Evolutionary conservation across 2,329 filamentous ascomycete species (phyloP).

Genomic region (Scortechinia acanthostroma): DNA sequence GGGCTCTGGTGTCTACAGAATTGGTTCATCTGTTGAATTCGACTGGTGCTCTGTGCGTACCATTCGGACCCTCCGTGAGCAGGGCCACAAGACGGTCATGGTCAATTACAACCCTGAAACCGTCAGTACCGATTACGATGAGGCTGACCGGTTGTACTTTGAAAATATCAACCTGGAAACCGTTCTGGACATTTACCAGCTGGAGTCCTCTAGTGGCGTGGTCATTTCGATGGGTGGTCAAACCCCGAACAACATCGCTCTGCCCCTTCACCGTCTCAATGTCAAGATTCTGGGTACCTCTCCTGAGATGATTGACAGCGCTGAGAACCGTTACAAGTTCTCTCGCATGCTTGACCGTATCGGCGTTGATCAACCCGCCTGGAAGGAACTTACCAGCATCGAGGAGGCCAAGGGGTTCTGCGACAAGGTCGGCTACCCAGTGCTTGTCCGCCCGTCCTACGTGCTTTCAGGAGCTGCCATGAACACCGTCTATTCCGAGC

Average conservation of each 20-base stretch:
- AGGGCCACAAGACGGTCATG: conserved; percentile 91
- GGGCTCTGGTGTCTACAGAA: conserved; percentile 91
- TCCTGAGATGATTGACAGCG: conserved; percentile 96
- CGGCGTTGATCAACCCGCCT: conserved; percentile 88
- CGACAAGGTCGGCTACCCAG: conserved; percentile 81
- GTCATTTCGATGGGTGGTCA: conserved; percentile 95
- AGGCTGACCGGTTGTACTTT: conserved; percentile 90
- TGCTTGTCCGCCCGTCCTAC: conserved; percentile 90
- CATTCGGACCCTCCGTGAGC: conserved; percentile 79
- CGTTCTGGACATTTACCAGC: conserved; percentile 84
- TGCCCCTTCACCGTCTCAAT: conserved; percentile 79
- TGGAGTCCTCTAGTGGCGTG: conserved; percentile 77
- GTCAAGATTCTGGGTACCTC: conserved; percentile 92
- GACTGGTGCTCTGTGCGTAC: conserved; percentile 97
- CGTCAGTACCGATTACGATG: conserved; percentile 83
- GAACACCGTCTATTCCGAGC: conserved; percentile 97
- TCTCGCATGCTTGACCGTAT: conserved; percentile 95
- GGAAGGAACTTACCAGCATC: conserved; percentile 95
- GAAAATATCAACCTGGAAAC: conserved; percentile 90
- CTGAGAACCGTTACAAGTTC: conserved; percentile 98
- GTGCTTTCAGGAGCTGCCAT: conserved; percentile 95
- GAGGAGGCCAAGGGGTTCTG: conserved; percentile 86
- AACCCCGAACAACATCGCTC: conserved; percentile 93
- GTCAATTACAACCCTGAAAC: conserved; percentile 91
- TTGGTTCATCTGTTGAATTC: conserved; percentile 95